Evolutionary conservation across 2,329 filamentous ascomycete genomes (phyloP).

Genomic region (Fusarium mundagurra): DNA sequence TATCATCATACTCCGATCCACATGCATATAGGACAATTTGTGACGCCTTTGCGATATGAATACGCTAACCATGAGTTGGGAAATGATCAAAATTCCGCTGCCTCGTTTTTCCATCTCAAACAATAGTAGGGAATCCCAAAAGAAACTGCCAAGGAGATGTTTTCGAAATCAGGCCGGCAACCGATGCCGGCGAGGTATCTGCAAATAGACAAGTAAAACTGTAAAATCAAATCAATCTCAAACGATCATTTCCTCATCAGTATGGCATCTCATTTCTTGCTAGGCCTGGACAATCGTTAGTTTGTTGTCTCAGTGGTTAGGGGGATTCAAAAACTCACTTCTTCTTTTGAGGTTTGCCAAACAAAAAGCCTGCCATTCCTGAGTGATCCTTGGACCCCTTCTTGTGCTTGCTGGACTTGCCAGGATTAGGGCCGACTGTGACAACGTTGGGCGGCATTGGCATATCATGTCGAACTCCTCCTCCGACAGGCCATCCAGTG

Average conservation of each 20-base stretch:
- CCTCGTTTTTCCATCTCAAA: constrained; percentile 27
- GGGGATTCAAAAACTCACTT: constrained; percentile 38
- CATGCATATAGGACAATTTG: constrained; percentile 43
- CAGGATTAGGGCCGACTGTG: constrained; percentile 29
- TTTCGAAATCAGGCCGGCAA: constrained; percentile 35
- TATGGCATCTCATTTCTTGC: constrained; percentile 37
- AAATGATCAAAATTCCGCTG: constrained; percentile 29
- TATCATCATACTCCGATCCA: constrained; percentile 45
- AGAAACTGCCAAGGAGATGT: constrained; percentile 13
- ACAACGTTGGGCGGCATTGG: constrained; percentile 36
- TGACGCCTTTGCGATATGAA: constrained; percentile 39
- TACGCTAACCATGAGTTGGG: constrained; percentile 37
- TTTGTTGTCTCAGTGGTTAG: background rate
- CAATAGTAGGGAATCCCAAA: constrained; percentile 16
- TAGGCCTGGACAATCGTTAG: constrained; percentile 24
- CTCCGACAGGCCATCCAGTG: constrained; percentile 29
- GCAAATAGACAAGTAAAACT: constrained; percentile 35
- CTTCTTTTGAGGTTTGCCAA: constrained; percentile 46
- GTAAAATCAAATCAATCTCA: constrained; percentile 26
- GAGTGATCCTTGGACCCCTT: constrained; percentile 32
- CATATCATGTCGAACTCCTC: background rate
- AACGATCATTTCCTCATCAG: constrained; percentile 36
- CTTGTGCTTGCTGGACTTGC: constrained; percentile 39
- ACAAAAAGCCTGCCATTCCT: constrained; percentile 39
- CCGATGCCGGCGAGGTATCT: constrained; percentile 42